Percentiles rank a stretch among this genome's conserved stretches.
Conservation (phyloP, 2,329 filamentous ascomycete species). For the Phaeomoniella chlamydospora region DNA sequence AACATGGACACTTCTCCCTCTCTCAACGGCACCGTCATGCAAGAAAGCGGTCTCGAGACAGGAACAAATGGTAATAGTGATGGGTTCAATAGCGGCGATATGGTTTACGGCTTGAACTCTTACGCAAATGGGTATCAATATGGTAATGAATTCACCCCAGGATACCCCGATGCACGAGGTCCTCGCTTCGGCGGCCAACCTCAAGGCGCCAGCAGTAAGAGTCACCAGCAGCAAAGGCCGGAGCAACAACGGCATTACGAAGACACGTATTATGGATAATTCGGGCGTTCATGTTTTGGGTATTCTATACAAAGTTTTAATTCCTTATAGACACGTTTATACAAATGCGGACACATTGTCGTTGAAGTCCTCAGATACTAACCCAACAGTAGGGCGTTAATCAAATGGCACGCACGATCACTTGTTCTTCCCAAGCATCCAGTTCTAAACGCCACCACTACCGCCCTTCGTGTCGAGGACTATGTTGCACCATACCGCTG, state of each 20-base stretch:
- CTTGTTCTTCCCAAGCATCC: too few relatives aligned
- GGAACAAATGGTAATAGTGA: neutral
- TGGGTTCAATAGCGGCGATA: neutral
- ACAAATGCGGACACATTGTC: too few relatives aligned
- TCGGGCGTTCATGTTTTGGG: neutral
- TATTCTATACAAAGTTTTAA: too few relatives aligned
- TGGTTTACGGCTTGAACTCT: neutral
- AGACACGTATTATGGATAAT: neutral
- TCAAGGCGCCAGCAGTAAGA: neutral
- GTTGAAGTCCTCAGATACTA: too few relatives aligned
- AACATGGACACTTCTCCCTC: neutral
- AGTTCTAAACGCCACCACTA: too few relatives aligned
- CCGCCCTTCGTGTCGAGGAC: too few relatives aligned
- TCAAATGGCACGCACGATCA: too few relatives aligned
- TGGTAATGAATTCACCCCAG: neutral
- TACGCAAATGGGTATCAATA: neutral
- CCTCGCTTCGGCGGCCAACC: too few relatives aligned
- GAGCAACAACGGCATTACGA: neutral
- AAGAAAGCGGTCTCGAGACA: neutral
- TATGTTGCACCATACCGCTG: too few relatives aligned
- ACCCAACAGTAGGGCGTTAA: too few relatives aligned
- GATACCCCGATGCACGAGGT: neutral
- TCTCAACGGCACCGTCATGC: neutral
- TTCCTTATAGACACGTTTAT: too few relatives aligned
- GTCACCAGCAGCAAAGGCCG: neutral